Percentiles rank a stretch among this genome's conserved stretches.
Conservation (phyloP, 2,329 filamentous ascomycete genomes). For the Aureobasidium sp. region DNA sequence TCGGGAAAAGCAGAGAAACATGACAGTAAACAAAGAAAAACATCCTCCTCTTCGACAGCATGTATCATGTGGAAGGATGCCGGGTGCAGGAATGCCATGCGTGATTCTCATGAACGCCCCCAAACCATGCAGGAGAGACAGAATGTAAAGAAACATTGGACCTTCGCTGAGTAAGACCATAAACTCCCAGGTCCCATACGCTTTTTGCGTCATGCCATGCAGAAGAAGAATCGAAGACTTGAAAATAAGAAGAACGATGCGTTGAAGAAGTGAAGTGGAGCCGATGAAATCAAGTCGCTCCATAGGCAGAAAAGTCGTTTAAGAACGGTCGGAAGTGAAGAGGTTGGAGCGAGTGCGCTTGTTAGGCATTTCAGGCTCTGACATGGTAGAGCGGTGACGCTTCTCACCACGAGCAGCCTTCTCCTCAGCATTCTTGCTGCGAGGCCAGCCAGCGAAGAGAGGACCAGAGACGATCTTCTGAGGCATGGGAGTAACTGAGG, state of each 20-base stretch:
- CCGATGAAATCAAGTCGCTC: not conserved
- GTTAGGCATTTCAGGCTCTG: constrained; percentile 2
- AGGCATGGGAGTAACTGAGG: constrained; percentile 15
- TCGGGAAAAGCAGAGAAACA: not conserved
- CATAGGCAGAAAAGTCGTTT: not conserved
- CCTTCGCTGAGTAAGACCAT: not conserved
- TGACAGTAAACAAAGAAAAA: not conserved
- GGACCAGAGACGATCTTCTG: constrained; percentile 35
- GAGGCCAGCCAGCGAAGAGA: constrained; percentile 63
- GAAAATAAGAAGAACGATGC: not conserved
- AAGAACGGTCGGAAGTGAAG: not conserved
- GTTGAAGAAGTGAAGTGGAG: not conserved
- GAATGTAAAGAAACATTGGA: not conserved
- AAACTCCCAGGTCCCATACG: not conserved
- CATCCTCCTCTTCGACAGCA: not conserved
- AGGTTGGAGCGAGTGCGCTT: not conserved
- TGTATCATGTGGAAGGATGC: not conserved
- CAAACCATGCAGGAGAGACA: not conserved
- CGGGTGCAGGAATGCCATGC: constrained; percentile 1
- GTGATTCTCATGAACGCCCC: not conserved
- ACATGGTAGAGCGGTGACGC: not conserved
- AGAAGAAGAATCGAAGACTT: not conserved
- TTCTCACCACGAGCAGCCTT: constrained; percentile 2
- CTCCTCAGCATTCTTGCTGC: constrained; percentile 45
- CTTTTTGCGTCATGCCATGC: constrained; percentile 2